Percentiles rank a stretch among this genome's conserved stretches.
Conservation (phyloP, 2,329 filamentous ascomycete genomes). For the Trichoderma sp. region DNA sequence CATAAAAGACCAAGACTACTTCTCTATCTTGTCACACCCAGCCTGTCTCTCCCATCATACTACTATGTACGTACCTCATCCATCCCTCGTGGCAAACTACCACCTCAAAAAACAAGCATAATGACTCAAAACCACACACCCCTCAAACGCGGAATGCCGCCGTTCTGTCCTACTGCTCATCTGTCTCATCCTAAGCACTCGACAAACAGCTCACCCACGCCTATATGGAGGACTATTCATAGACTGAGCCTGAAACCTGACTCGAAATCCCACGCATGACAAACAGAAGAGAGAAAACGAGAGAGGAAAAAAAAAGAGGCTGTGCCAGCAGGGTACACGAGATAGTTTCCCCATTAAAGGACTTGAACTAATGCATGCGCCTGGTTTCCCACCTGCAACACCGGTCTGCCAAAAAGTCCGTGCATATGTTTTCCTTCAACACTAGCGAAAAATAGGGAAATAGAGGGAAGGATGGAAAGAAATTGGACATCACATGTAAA, state of each 20-base stretch:
- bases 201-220: not conserved
- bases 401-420: not conserved
- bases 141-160: not conserved
- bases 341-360: not conserved
- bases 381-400: constrained; percentile 1
- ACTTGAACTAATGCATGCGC: not conserved
- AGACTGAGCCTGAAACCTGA: not conserved
- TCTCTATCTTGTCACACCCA: not conserved
- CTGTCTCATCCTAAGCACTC: not conserved
- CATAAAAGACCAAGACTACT: not conserved
- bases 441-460: not conserved
- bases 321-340: constrained; percentile 4
- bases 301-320: not conserved
- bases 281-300: not conserved
- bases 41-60: not conserved
- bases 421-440: not conserved
- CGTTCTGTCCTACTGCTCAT: not conserved
- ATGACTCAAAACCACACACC: not conserved
- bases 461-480: not conserved
- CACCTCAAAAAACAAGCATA: not conserved
- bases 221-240: not conserved
- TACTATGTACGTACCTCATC: not conserved
- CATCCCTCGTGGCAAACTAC: not conserved
- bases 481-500: constrained; percentile 15
- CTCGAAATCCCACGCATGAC: not conserved